Base-by-base conservation (phyloP, 371 early-diverging fungal species). In the Circinella umbellata region DNA sequence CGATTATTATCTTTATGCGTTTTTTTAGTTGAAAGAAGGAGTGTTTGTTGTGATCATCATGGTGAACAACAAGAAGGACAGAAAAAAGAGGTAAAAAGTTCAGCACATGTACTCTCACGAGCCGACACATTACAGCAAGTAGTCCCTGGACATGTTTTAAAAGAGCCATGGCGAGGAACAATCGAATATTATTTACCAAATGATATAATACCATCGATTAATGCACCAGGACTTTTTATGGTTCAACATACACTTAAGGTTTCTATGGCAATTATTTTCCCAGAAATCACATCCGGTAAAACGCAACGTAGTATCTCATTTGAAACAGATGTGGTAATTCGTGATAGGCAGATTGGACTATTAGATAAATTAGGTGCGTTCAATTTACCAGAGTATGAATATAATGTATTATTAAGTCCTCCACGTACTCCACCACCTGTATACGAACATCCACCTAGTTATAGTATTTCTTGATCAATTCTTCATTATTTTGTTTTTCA, bases 331-430 rank as follows among this genome's bases (percentile, higher is more conserved):
- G 17, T 63, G 9, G 47, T 46, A 63, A 39, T 63, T 8, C 63
- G 47, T 27, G 63, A 47, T 63, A 39, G 36, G 6, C 63, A 27
- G 42, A 34, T 63, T 39, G 63, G 47, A 14, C 20, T 63, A n/a
- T 38, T 63, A n/a, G 63, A 63, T 9, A 63, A 63, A 15, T 10
- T 39, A 46, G 63, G 63, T 8, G 63, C 63, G 47, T 63, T 63
- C 27, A 47, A 63, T 34, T 63, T 63, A 38, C 63, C 63, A 4
- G 63, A 63, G 27, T 63, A 63, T 17, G 47, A 47, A 34, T 9
- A 51, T 15, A 51, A 14, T n/a, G 27, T 2, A 27, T 51, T n/a
- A 34, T 17, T 34, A 57, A 57, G 8, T 14, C 57, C 7, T 18
- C 57, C 57, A 57, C 27, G 10, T n/a, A 57, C 57, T 10, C 63